Conservation (phyloP, 1,139 yeast species). For the Hemisphaericaspora lyxosophila region DNA sequence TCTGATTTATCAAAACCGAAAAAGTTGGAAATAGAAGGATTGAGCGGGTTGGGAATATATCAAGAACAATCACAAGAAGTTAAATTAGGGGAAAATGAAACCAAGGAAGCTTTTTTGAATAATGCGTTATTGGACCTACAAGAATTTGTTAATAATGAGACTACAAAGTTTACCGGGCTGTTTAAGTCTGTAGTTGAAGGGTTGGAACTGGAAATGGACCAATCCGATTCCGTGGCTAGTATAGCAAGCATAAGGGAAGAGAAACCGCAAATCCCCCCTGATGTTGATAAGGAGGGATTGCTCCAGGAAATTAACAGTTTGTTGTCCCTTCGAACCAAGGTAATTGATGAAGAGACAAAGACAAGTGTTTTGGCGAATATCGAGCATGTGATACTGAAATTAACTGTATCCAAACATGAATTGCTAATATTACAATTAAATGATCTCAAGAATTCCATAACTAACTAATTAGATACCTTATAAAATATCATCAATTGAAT, state of each 20-base stretch:
- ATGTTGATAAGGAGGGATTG: slow-evolving; percentile 17
- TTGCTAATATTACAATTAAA: slow-evolving; percentile 26
- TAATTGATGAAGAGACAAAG: slow-evolving; percentile 9
- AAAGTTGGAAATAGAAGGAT: slow-evolving; percentile 3
- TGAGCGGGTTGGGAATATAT: slow-evolving; percentile 10
- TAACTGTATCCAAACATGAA: slow-evolving; percentile 18
- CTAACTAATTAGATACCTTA: slow-evolving; percentile 9
- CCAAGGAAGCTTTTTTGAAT: slow-evolving; percentile 25
- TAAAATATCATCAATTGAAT: slow-evolving; percentile 62
- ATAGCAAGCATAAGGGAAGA: slow-evolving; percentile 19
- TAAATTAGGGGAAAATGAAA: slow-evolving; percentile 1
- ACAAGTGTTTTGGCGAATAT: slow-evolving; percentile 6
- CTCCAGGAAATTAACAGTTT: slow-evolving; percentile 21
- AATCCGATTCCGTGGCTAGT: slow-evolving; percentile 25
- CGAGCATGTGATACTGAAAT: slow-evolving; percentile 5
- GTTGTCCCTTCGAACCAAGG: slow-evolving; percentile 9
- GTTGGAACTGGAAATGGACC: slow-evolving; percentile 18
- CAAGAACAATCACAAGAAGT: slow-evolving; percentile 3
- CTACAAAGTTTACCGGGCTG: slow-evolving; percentile 25
- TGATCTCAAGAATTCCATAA: slow-evolving; percentile 16
- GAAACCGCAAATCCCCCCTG: slow-evolving; percentile 13
- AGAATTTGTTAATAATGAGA: slow-evolving; percentile 25
- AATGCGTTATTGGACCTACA: slow-evolving; percentile 28
- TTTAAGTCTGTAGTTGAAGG: slow-evolving; percentile 29
- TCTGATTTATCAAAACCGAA: slow-evolving; percentile 23